Evolutionary conservation across 441 rosid species (phyloP), one percentile per base, ranked within the genome.

Genomic region (Manihot esculenta): DNA sequence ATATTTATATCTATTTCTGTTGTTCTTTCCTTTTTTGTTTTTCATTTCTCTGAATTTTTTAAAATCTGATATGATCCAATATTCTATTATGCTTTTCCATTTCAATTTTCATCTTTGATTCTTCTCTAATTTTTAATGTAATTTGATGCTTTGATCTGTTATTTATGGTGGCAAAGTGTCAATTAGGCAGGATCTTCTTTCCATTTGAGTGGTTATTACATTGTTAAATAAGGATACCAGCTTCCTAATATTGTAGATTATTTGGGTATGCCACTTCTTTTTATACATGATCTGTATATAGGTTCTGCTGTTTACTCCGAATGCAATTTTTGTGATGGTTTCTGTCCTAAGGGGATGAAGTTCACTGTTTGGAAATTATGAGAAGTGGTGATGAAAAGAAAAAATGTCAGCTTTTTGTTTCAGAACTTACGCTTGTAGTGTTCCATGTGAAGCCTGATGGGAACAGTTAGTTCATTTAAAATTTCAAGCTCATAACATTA

Each of bases 71-170:
- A 35, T 6, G 41, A 35, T 35, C 5, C 41, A 8, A 44, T 2
- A 44, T 44, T 0, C 11, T 38, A 24, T 0, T 44, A 18, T 24
- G 64, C 5, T 35, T 35, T 30, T 55, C 21, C 45, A 44, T 57
- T 15, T 14, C 3, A 63, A n/a, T 26, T 55, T 38, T 55, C 56
- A 45, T 64, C 23, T 33, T 56, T 50, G 10, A 1, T 63, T 70
- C 14, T 50, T 55, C 18, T 48, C 26, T 62, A 50, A 27, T 62
- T 44, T 54, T 62, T 6, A 23, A 41, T 64, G 11, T 26, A 54
- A 35, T 59, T 48, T 13, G 57, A 30, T 26, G 45, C 18, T 58
- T 66, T 74, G 57, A 62, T 74, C 48, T 50, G 58, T 45, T 12
- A 11, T 48, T 48, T 61, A 42, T 35, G 20, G 24, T 49, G 64